Conservation (phyloP, 2,329 filamentous ascomycete genomes). For the Phialocephala subalpina region DNA sequence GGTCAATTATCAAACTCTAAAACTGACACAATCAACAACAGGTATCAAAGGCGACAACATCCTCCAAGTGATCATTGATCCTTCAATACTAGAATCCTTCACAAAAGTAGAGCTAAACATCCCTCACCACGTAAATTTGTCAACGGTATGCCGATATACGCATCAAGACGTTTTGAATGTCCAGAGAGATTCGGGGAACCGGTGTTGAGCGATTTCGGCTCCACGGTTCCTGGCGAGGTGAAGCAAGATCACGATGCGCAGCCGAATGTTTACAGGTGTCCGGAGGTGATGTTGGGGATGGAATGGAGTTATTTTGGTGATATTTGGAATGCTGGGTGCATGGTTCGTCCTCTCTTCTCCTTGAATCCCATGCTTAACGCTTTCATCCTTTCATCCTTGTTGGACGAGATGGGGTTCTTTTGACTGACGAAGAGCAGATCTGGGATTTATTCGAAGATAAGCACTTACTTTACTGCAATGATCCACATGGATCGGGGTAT, state of each 20-base stretch:
- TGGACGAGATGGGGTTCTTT: background rate
- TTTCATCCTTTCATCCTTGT: no score
- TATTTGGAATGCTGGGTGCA: constrained; percentile 46
- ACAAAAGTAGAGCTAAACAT: constrained; percentile 48
- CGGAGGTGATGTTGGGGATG: constrained; percentile 55
- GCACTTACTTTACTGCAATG: constrained; percentile 27
- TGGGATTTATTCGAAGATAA: constrained; percentile 35
- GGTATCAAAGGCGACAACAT: constrained; percentile 58
- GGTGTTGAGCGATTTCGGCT: constrained; percentile 58
- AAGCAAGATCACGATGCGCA: constrained; percentile 48
- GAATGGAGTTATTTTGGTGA: constrained; percentile 53
- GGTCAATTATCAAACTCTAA: no score
- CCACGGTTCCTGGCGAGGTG: constrained; percentile 48
- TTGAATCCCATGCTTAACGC: background rate
- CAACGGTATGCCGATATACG: constrained; percentile 51
- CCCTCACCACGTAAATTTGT: constrained; percentile 53
- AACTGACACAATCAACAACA: constrained; percentile 21
- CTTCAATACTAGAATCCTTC: constrained; percentile 48
- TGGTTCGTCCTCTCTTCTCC: constrained; percentile 39
- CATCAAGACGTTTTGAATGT: constrained; percentile 49
- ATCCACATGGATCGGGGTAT: constrained; percentile 26
- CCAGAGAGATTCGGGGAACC: constrained; percentile 44
- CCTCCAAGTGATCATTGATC: constrained; percentile 48
- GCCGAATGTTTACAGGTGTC: constrained; percentile 50
- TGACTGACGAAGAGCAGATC: constrained; percentile 24